Base-by-base conservation (phyloP, 441 rosid species). In the Pelargonium citronellum region DNA sequence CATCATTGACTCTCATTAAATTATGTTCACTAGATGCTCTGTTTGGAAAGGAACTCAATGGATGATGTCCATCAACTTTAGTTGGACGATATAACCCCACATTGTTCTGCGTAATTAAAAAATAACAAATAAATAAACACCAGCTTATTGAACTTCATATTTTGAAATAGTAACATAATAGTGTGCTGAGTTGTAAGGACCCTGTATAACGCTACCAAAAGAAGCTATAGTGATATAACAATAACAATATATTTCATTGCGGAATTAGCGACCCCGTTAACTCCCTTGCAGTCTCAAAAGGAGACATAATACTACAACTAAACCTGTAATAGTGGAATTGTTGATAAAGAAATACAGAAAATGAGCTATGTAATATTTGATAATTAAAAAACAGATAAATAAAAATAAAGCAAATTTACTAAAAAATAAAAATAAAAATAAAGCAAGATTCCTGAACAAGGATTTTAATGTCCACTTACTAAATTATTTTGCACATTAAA, bases 11-110 rank as follows among this genome's bases (percentile, higher is more conserved):
- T 65, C 77, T 79, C 53, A 71, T 20, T 70, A 73, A 70, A 75
- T 79, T 83, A 70, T 78, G 74, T 64, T 84, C 83, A 80, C 82
- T 74, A 63, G 78, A 72, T 43, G 72, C 69, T 68, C 72, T 72
- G 64, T 68, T 79, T 74, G 73, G 70, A 44, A 78, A 72, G 74
- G 76, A 73, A 69, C 71, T 78, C 20, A 69, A 72, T 67, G 51
- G 80, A 74, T 68, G 79, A 75, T 30, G 75, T 67, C 70, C 78
- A 67, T 67, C 73, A 72, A 63, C 80, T 74, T 73, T 81, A 66
- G 69, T 75, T 10, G 71, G 70, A 61, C 69, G 83, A 75, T 81
- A 80, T 22, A 19, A 69, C 10, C 77, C 80, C 67, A 67, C 67
- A 57, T 16, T 68, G 17, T 66, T 73, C 98, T 92, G 85, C 41